Conservation (phyloP, 768 basidiomycete species). For the Lactifluus hygrophoroides region DNA sequence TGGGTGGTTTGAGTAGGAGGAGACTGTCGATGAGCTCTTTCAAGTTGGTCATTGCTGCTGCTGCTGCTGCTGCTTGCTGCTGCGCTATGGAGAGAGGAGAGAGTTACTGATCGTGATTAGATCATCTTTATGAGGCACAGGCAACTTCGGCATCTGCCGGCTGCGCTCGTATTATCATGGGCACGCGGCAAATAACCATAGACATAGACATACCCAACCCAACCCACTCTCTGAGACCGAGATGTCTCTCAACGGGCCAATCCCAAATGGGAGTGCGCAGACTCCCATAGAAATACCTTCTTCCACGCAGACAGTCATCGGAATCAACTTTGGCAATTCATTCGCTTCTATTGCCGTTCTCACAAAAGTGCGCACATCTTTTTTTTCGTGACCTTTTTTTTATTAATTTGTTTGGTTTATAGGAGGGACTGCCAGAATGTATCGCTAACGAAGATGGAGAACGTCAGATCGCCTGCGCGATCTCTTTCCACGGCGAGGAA, state of each 20-base stretch:
- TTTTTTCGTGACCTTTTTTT: neutral
- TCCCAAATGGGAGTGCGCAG: conserved; percentile 47
- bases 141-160: neutral
- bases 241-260: conserved; percentile 35
- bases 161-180: too few relatives aligned
- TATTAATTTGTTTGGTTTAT: neutral
- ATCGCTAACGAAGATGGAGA: conserved; percentile 99
- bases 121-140: neutral
- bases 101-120: neutral
- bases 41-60: conserved; percentile 34
- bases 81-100: neutral
- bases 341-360: conserved; percentile 94
- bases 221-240: neutral
- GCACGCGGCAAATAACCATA: too few relatives aligned
- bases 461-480: conserved; percentile 91
- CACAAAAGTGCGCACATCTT: conserved; percentile 58
- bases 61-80: too few relatives aligned
- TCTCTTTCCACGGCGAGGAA: conserved; percentile 88
- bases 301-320: conserved; percentile 55
- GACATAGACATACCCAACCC: neutral
- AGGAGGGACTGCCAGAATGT: conserved; percentile 90
- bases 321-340: conserved; percentile 94
- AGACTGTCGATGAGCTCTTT: conserved; percentile 34
- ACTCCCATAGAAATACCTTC: conserved; percentile 31
- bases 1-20: conserved; percentile 44